Evolutionary conservation across 2,329 filamentous ascomycete species (phyloP).

Genomic region (Tolypocladium ovalisporum): DNA sequence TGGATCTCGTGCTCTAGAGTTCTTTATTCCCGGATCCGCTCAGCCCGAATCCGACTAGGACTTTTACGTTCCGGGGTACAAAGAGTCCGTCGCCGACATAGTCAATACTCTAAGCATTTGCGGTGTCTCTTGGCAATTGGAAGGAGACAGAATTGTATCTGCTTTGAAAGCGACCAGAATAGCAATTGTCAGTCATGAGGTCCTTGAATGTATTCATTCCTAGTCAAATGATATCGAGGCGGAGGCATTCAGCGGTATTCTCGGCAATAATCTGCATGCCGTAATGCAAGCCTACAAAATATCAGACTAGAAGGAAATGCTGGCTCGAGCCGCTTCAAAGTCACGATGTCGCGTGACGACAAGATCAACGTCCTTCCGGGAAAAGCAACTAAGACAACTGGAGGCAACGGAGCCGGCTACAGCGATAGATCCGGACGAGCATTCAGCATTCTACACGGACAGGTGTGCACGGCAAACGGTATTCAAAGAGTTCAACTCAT

Average conservation of each 20-base stretch:
- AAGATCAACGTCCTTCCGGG: not conserved
- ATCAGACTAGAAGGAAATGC: not conserved
- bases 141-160: not conserved
- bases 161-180: not conserved
- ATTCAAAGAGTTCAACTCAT: constrained; percentile 3
- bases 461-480: not conserved
- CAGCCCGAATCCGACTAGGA: not conserved
- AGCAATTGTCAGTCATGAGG: not conserved
- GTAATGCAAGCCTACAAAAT: not conserved
- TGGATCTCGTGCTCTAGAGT: constrained; percentile 3
- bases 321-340: not conserved
- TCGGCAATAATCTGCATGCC: not conserved
- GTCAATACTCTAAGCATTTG: constrained; percentile 4
- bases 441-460: constrained; percentile 1
- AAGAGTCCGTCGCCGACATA: constrained; percentile 4
- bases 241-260: not conserved
- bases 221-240: not conserved
- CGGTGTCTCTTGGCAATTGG: constrained; percentile 2
- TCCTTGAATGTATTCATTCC: not conserved
- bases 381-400: not conserved
- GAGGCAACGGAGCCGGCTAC: not conserved
- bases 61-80: constrained; percentile 5
- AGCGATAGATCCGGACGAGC: not conserved
- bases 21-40: constrained; percentile 3
- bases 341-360: not conserved